phyloP scores from a whole-genome alignment of 192 early-diverging fungal species.

The Phlyctochytrium bullatum region DNA sequence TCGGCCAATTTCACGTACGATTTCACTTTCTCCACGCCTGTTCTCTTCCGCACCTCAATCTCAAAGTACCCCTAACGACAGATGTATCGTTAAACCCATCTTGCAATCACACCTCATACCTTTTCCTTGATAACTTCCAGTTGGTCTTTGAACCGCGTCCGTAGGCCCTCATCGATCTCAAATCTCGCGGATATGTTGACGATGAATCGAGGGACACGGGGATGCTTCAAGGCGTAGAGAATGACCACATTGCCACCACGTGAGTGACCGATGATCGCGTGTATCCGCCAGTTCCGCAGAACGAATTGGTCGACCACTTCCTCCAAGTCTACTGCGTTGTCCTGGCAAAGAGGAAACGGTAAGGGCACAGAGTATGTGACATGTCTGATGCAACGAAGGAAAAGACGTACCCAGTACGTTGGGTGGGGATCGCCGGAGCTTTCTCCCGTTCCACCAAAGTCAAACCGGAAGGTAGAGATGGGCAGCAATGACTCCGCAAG shows the following conservation, averaged over 20 bases:
- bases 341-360: no score
- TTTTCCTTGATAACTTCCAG: no score
- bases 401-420: not conserved
- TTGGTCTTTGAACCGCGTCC: not conserved
- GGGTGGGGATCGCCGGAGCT: slow-evolving; percentile 21
- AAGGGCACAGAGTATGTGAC: no score
- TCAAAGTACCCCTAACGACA: not conserved
- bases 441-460: slow-evolving; percentile 45
- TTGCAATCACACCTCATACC: no score
- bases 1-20: not conserved
- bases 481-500: not conserved
- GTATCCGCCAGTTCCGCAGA: not conserved
- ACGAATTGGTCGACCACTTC: not conserved
- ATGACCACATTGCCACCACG: not conserved
- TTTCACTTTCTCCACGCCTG: not conserved
- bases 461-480: slow-evolving; percentile 38
- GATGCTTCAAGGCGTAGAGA: not conserved
- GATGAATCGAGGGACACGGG: not conserved
- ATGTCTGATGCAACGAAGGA: no score
- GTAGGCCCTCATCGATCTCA: not conserved
- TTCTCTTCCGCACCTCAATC: not conserved
- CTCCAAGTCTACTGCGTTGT: not conserved
- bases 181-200: not conserved
- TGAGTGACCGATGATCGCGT: not conserved
- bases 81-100: no score